phyloP scores from a whole-genome alignment of 2,329 filamentous ascomycete species.

The Phymatotrichopsis omnivora region DNA sequence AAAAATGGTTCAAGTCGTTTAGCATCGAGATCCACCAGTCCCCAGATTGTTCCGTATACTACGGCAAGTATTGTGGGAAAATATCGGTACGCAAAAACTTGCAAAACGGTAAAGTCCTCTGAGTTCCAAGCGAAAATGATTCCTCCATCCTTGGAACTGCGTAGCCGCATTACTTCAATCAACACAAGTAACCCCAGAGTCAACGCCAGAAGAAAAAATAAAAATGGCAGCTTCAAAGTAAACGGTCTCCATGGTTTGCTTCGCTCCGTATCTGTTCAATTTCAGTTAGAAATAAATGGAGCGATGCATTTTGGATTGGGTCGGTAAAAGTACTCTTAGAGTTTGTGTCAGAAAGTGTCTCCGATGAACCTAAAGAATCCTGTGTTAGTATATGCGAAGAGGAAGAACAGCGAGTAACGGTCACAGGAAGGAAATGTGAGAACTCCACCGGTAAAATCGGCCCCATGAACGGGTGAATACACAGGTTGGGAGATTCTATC shows the following conservation, averaged over 20 bases:
- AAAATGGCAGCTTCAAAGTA: constrained; percentile 9
- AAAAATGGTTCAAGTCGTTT: constrained; percentile 53
- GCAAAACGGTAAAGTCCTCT: constrained; percentile 4
- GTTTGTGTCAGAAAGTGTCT: no score
- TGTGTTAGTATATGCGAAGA: no score
- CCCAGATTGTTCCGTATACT: constrained; percentile 10
- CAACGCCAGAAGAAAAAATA: neutral
- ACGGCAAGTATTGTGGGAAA: constrained; percentile 13
- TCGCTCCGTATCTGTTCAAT: no score
- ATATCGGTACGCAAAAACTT: constrained; percentile 10
- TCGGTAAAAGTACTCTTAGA: no score
- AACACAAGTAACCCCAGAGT: constrained; percentile 1
- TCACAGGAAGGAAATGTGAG: no score
- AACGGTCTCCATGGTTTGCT: constrained; percentile 20
- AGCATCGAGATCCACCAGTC: constrained; percentile 38
- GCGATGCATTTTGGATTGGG: no score
- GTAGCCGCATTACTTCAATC: constrained; percentile 3
- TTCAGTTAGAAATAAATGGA: no score
- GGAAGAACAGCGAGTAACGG: no score
- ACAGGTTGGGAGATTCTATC: no score
- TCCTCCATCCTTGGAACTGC: constrained; percentile 2
- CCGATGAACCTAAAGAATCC: no score
- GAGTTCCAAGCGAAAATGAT: constrained; percentile 2
- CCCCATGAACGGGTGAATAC: no score
- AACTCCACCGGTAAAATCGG: no score